Base-by-base conservation (phyloP, 805 yeast genomes). In the Candida krabiensis region DNA sequence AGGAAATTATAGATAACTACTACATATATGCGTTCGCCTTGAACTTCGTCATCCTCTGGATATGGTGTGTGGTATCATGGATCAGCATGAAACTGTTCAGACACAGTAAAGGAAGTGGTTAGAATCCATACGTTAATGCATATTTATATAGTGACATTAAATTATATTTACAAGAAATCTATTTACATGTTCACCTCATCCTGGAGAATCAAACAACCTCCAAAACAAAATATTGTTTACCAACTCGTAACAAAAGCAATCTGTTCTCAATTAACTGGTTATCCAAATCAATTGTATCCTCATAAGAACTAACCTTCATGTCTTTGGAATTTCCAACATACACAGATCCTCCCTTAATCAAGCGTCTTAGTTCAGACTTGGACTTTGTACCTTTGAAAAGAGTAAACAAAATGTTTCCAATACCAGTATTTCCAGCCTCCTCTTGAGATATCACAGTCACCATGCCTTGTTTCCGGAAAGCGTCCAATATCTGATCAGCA, bases 41-140 rank as follows among this genome's bases (percentile, higher is more conserved):
- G 16, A 61, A 54, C 26, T 62, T 58, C 37, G 63, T 58, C 16
- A 50, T 64, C 4, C 33, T 64, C 3, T 79, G 86, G 85, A 58
- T 79, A 4, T 86, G 95, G 95, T 77, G 89, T 28, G 62, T 79
- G 8, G 63, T 74, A 3, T 77, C 89, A 9, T 86, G 95, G 95
- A 68, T 80, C 30, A 90, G 93, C 25, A 70, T 86, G 73, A 86
- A 86, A 59, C 64, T 86, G 40, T 86, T 86, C 61, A 68, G 88
- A 39, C 93, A 86, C 55, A 83, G 93, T 16, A 83, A 79, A 49
- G 88, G 88, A 6, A 73, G 77, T 17, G 70, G 69, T 8, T n/a
- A n/a, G n/a, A n/a, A n/a, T n/a, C n/a, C n/a, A n/a, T n/a, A n/a
- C n/a, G n/a, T n/a, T n/a, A n/a, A n/a, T n/a, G n/a, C n/a, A n/a